Evolutionary conservation across 1,284 basidiomycete genomes (phyloP).

Genomic region (Cryptococcus deneoformans): DNA sequence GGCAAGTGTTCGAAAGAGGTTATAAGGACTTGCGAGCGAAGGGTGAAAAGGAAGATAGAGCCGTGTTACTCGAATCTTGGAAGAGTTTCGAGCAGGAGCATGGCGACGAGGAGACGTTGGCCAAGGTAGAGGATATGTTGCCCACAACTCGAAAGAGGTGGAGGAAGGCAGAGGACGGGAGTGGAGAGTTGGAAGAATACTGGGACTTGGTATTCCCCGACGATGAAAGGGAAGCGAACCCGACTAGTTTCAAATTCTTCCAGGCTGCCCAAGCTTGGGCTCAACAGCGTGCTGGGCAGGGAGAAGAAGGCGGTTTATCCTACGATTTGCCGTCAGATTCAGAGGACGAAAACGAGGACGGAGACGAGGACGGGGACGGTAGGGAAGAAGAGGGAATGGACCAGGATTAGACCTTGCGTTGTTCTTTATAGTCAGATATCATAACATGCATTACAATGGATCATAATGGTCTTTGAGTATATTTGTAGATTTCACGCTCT

Average conservation of each 20-base stretch:
- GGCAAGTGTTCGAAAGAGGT: conserved; percentile 76
- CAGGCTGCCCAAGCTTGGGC: conserved; percentile 89
- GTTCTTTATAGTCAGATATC: neutral
- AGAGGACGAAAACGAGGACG: conserved; percentile 38
- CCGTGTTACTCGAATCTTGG: conserved; percentile 87
- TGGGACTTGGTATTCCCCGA: conserved; percentile 94
- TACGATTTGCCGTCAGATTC: conserved; percentile 42
- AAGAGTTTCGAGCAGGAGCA: conserved; percentile 81
- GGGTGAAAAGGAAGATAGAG: conserved; percentile 84
- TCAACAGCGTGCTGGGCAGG: conserved; percentile 28
- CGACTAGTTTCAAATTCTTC: conserved; percentile 88
- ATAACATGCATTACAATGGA: neutral
- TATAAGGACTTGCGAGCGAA: conserved; percentile 81
- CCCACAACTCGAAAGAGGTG: conserved; percentile 85
- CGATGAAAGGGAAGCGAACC: conserved; percentile 88
- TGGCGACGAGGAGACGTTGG: conserved; percentile 65
- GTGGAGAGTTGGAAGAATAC: conserved; percentile 79
- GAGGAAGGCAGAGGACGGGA: conserved; percentile 75
- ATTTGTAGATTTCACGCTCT: conserved; percentile 22
- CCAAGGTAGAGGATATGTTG: conserved; percentile 82
- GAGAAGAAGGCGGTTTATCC: conserved; percentile 25
- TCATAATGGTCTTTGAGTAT: neutral
- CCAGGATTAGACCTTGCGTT: neutral
- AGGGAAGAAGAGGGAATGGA: conserved; percentile 3
- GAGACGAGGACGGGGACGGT: conserved; percentile 11